Evolutionary conservation across 768 basidiomycete species (phyloP).

Genomic region (Mycena rebaudengoi): DNA sequence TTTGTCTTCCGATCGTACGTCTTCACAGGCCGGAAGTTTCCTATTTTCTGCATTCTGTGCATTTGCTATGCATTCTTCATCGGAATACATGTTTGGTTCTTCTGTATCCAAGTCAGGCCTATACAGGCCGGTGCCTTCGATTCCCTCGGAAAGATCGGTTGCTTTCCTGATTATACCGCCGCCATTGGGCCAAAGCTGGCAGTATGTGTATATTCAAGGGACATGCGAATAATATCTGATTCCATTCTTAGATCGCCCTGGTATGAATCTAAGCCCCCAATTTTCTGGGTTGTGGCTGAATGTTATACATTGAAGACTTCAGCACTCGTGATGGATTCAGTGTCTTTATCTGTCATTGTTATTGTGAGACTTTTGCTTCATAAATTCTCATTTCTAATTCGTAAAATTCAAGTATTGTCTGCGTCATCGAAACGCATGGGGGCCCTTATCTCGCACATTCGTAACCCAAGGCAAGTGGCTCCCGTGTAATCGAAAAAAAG

Average conservation of each 20-base stretch:
- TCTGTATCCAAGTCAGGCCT: slow-evolving; percentile 37
- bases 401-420: slow-evolving; percentile 35
- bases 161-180: slow-evolving; percentile 45
- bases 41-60: slow-evolving; percentile 39
- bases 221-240: neutral
- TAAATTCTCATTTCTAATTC: neutral
- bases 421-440: slow-evolving; percentile 35
- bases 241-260: slow-evolving; percentile 15
- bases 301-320: slow-evolving; percentile 40
- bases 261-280: too few relatives aligned
- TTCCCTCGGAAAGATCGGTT: slow-evolving; percentile 41
- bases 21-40: slow-evolving; percentile 46
- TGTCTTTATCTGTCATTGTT: slow-evolving; percentile 45
- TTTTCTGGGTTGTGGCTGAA: neutral
- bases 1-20: slow-evolving; percentile 56
- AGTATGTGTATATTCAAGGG: slow-evolving; percentile 39
- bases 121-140: slow-evolving; percentile 34
- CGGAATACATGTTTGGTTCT: slow-evolving; percentile 46
- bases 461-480: slow-evolving; percentile 45
- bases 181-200: too few relatives aligned
- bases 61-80: slow-evolving; percentile 41
- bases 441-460: slow-evolving; percentile 46
- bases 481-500: neutral
- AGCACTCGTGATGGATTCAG: slow-evolving; percentile 46
- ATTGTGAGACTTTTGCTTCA: slow-evolving; percentile 34